Evolutionary conservation across 1,284 basidiomycete genomes (phyloP).

Genomic region (Rhizoctonia solani): DNA sequence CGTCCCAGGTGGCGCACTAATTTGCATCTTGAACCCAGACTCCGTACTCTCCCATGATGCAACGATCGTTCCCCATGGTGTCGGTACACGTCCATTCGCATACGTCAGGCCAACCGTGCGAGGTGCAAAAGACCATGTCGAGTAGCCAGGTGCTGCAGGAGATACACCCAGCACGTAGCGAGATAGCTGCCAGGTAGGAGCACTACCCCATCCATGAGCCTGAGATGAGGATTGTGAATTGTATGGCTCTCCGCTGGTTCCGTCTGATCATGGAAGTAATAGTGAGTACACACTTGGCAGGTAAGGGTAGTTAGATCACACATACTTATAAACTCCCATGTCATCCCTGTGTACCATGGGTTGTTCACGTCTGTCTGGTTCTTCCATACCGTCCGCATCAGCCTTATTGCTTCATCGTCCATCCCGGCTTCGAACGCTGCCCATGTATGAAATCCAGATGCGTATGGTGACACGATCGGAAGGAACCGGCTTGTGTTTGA

Average conservation of each 20-base stretch:
- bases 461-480: background rate
- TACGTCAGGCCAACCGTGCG: background rate
- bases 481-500: background rate
- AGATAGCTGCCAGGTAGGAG: background rate
- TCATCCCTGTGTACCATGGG: background rate
- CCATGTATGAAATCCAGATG: background rate
- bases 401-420: background rate
- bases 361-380: background rate
- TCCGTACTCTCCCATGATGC: background rate
- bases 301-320: background rate
- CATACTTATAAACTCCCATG: background rate
- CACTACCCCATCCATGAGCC: background rate
- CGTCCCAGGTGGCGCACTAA: background rate
- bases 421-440: background rate
- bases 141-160: background rate
- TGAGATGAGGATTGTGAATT: background rate
- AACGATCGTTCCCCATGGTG: background rate
- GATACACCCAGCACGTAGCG: background rate
- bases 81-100: background rate
- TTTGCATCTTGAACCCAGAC: background rate
- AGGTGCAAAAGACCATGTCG: background rate
- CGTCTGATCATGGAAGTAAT: background rate
- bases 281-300: background rate
- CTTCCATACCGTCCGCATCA: background rate
- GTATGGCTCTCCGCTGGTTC: background rate